These are phyloP conservation scores for Talaromyces sp. DNA, from an alignment of 2,329 filamentous ascomycete genomes.

Conservation along the genomic window DNA sequence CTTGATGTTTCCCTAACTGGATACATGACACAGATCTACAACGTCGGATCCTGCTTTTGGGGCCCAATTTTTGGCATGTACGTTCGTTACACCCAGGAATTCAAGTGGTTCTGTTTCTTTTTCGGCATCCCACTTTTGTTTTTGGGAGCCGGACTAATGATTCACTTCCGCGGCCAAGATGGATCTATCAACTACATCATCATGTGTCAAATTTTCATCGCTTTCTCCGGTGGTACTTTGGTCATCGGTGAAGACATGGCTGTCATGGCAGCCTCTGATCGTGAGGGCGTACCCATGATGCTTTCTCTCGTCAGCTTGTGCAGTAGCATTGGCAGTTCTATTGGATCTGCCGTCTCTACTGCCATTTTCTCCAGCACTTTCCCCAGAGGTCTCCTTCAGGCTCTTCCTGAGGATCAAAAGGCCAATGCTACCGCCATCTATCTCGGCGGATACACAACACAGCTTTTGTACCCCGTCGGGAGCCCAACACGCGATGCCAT, in stretches of 20 bases:
- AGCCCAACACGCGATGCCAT: constrained; percentile 31
- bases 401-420: constrained; percentile 42
- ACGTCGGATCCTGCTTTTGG: constrained; percentile 54
- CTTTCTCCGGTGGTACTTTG: constrained; percentile 52
- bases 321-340: constrained; percentile 34
- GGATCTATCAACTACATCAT: constrained; percentile 50
- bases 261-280: constrained; percentile 55
- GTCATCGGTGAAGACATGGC: constrained; percentile 57
- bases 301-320: constrained; percentile 37
- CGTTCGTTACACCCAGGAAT: constrained; percentile 50
- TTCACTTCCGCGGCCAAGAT: constrained; percentile 52
- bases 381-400: constrained; percentile 42
- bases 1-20: constrained; percentile 42
- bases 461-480: constrained; percentile 32
- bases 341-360: constrained; percentile 31
- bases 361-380: constrained; percentile 60
- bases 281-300: constrained; percentile 52
- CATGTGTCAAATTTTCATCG: constrained; percentile 57
- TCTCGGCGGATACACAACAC: constrained; percentile 26
- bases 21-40: constrained; percentile 52
- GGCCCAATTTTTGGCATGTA: constrained; percentile 48
- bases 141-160: constrained; percentile 54
- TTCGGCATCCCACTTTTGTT: constrained; percentile 53
- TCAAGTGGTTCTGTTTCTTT: constrained; percentile 52
- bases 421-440: constrained; percentile 25